Conservation (phyloP, 495 filamentous ascomycete species). For the Xylaria scruposa region DNA sequence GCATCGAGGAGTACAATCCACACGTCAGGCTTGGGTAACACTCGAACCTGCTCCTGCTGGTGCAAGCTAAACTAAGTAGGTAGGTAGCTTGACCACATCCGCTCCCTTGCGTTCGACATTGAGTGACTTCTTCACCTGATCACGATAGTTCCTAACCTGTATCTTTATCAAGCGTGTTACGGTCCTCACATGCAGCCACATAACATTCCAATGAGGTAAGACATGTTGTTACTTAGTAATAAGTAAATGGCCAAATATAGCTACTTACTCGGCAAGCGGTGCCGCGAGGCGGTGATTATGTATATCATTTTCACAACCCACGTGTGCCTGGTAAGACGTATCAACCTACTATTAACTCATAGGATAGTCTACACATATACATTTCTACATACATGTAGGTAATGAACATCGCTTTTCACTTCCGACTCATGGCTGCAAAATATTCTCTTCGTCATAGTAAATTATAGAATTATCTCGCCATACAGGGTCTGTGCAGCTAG, state of each 20-base stretch:
- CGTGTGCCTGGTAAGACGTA: background rate
- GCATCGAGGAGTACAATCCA: background rate
- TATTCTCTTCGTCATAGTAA: background rate
- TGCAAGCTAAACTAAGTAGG: background rate
- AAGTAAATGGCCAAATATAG: background rate
- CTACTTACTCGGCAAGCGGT: constrained; percentile 5
- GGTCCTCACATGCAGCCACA: background rate
- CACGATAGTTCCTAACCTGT: background rate
- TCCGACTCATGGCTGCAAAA: background rate
- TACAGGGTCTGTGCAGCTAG: background rate
- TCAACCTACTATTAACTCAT: background rate
- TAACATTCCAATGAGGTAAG: background rate
- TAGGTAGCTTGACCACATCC: background rate
- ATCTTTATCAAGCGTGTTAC: background rate
- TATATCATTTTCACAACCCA: background rate
- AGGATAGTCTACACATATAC: background rate
- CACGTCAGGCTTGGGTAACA: background rate
- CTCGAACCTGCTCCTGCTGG: background rate
- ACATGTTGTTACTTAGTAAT: background rate
- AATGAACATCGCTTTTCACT: background rate
- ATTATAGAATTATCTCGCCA: background rate
- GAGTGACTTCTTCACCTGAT: constrained; percentile 7
- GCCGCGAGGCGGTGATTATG: background rate
- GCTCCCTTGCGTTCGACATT: background rate
- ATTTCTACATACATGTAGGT: background rate